A percentile compares a stretch with the other conserved stretches of the same genome.
phyloP scores from a whole-genome alignment of 1,284 basidiomycete species.

The Chalciporus sp. region DNA sequence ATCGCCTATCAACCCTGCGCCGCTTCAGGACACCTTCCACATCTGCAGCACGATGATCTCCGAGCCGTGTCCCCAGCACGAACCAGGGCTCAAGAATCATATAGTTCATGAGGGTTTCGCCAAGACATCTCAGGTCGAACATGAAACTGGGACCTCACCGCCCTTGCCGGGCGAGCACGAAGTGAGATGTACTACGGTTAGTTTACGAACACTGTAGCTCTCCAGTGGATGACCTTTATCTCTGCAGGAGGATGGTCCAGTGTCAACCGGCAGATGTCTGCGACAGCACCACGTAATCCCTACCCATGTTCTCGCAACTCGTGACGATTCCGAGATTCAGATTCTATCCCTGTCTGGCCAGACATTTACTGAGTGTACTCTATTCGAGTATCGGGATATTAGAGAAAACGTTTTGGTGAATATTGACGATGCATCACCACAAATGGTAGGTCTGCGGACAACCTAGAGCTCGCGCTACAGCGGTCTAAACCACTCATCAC shows the following conservation, averaged over 20 bases:
- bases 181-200: neutral
- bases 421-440: neutral
- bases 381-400: neutral
- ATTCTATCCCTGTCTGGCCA: neutral
- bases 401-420: neutral
- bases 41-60: constrained; percentile 1
- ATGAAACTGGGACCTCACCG: neutral
- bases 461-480: neutral
- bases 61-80: constrained; percentile 4
- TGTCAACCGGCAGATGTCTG: neutral
- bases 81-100: neutral
- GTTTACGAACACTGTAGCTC: neutral
- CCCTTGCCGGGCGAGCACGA: neutral
- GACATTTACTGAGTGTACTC: neutral
- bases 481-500: neutral
- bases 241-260: neutral
- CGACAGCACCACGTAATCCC: neutral
- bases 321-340: neutral
- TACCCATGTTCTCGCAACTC: neutral
- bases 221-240: neutral
- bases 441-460: neutral
- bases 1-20: too few relatives aligned
- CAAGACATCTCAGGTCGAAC: neutral
- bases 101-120: neutral
- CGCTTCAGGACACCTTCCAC: neutral